Evolutionary conservation across 83 land plant genomes (phyloP).

Genomic region (Isoetes engelmannii): DNA sequence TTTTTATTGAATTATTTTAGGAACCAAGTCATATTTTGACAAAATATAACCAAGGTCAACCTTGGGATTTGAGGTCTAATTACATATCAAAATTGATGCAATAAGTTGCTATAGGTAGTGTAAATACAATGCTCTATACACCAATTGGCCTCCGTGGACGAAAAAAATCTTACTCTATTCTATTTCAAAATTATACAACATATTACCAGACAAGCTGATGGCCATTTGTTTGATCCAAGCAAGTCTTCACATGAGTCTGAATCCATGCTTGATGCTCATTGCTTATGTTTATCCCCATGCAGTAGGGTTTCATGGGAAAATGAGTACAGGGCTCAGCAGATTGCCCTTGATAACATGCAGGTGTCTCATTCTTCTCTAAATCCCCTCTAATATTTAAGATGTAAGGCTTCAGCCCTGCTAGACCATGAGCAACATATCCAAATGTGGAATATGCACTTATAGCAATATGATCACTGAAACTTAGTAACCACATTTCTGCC

Average conservation of each 20-base stretch:
- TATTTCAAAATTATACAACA: too few relatives aligned
- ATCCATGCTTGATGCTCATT: conserved; percentile 18
- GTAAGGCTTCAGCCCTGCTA: conserved; percentile 15
- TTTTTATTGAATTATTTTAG: too few relatives aligned
- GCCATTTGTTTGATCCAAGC: conserved; percentile 17
- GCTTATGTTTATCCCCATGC: neutral
- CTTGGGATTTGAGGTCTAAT: too few relatives aligned
- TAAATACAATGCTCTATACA: too few relatives aligned
- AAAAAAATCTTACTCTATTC: too few relatives aligned
- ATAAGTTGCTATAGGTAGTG: too few relatives aligned
- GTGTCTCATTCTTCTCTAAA: neutral
- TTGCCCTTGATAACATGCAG: conserved; percentile 1
- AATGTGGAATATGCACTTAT: conserved; percentile 26
- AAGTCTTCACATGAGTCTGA: conserved; percentile 6
- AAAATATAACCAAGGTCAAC: too few relatives aligned
- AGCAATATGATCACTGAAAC: conserved; percentile 19
- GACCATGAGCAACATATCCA: conserved; percentile 20
- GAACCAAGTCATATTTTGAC: too few relatives aligned
- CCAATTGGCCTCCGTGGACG: too few relatives aligned
- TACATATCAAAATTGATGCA: too few relatives aligned
- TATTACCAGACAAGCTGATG: conserved; percentile 20
- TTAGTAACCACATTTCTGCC: conserved; percentile 33
- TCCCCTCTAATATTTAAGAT: conserved; percentile 15
- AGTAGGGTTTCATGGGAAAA: conserved; percentile 6
- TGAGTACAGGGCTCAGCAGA: conserved; percentile 28